These are phyloP conservation scores for Tolypocladium amazonense DNA, from an alignment of 2,329 filamentous ascomycete species.

Conservation along the genomic window DNA sequence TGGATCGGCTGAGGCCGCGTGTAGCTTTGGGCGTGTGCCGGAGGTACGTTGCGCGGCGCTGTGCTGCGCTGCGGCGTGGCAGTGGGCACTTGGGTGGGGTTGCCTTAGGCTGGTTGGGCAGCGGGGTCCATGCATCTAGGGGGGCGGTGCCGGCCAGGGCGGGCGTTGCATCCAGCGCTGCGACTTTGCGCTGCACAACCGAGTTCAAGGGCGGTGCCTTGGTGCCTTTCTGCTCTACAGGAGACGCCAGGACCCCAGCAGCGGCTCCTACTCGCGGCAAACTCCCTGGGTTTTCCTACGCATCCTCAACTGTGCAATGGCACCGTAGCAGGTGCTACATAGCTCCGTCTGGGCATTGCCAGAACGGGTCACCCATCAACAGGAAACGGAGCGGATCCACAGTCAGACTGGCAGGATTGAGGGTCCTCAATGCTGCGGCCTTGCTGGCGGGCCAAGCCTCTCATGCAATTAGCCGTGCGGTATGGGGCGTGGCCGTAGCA, in stretches of 20 bases:
- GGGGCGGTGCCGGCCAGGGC: background rate
- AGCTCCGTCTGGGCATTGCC: background rate
- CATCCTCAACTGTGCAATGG: background rate
- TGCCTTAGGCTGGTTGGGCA: background rate
- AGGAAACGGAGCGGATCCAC: background rate
- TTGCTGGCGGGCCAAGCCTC: background rate
- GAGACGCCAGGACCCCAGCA: background rate
- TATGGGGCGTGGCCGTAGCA: background rate
- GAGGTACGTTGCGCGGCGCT: background rate
- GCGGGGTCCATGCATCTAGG: conserved; percentile 4
- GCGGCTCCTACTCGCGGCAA: background rate
- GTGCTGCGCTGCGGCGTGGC: background rate
- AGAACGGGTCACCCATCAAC: background rate
- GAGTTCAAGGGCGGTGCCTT: too few relatives aligned
- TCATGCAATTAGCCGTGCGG: background rate
- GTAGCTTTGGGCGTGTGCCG: background rate
- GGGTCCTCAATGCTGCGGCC: background rate
- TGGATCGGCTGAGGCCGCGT: conserved; percentile 9
- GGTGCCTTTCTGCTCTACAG: background rate
- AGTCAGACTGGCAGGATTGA: background rate
- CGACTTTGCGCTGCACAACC: too few relatives aligned
- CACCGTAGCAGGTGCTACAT: background rate
- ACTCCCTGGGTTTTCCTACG: too few relatives aligned
- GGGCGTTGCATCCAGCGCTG: background rate
- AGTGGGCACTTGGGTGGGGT: background rate